Base-by-base conservation (phyloP, 441 rosid species). In the Eruca vesicaria region DNA sequence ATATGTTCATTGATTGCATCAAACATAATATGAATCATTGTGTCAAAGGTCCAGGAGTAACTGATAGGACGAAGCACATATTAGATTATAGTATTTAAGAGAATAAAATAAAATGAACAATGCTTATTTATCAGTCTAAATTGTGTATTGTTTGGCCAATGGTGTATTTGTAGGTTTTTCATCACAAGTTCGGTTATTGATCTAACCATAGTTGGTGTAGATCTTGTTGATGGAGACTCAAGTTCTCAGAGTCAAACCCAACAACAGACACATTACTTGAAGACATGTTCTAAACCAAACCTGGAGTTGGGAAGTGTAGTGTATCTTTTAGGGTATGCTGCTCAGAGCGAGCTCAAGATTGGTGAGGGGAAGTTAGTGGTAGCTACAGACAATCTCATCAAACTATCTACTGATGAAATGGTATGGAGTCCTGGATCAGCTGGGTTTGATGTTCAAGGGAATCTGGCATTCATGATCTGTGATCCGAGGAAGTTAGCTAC, bases 401-500 rank as follows among this genome's bases (percentile, higher is more conserved):
- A 95, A 74, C 83, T 95, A 31, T 95, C 95, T 9, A 91, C 93
- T 4, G 87, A 89, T 77, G 99, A 94, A 60, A 85, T 87, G 71
- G 53, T 69, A 0, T 95, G 93, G 98, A 85, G 85, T 77, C 96
- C 93, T 35, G 98, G 98, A 45, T 91, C 99, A 12, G 98, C 98
- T 36, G 99, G 99, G 52, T 95, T 95, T 75, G 99, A 95, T 82
- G 89, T 80, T 41, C 95, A 89, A 19, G 97, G 97, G 32, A 95
- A 92, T 83, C 96, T 95, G 14, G 97, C 99, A 28, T 95, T 95
- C 84, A 95, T 95, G 93, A 86, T 93, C 56, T 95, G 99, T 23
- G 97, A 95, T 81, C 99, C 98, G 18, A 90, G 90, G 93, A 95
- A 92, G 72, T 87, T 95, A 29, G 96, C 99, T 1, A 84, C 94